Percentiles rank a stretch among this genome's conserved stretches.
phyloP scores from a whole-genome alignment of 2,329 filamentous ascomycete species.

The Ceratocystis harringtonii region DNA sequence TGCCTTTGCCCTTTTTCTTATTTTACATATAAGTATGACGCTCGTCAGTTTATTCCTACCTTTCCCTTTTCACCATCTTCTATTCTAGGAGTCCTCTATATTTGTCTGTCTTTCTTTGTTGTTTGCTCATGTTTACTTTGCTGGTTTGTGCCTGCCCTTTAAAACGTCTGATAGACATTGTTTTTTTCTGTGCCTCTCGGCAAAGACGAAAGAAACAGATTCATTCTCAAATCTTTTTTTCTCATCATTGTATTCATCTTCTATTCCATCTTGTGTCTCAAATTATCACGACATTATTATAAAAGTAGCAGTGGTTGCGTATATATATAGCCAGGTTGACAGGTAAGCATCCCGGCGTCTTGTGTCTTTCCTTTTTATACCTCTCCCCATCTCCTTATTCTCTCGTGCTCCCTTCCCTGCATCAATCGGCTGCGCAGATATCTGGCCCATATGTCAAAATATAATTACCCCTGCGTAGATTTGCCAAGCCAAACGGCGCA shows the following conservation, averaged over 20 bases:
- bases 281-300: background rate
- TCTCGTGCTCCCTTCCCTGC: background rate
- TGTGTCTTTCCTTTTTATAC: background rate
- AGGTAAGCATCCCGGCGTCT: background rate
- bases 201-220: background rate
- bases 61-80: background rate
- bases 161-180: background rate
- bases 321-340: background rate
- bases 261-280: background rate
- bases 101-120: background rate
- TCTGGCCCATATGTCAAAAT: slow-evolving; percentile 21
- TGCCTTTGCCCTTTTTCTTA: background rate
- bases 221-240: background rate
- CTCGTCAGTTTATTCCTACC: background rate
- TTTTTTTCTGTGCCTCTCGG: background rate
- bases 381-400: background rate
- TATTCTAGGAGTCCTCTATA: background rate
- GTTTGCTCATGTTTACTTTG: background rate
- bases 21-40: background rate
- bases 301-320: background rate
- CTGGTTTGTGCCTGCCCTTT: background rate
- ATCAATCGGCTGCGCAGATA: slow-evolving; percentile 16
- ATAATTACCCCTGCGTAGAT: slow-evolving; percentile 32
- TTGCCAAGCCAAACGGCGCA: slow-evolving; percentile 37
- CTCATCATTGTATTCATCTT: background rate